Evolutionary conservation across 2,329 filamentous ascomycete species (phyloP), one percentile per base, ranked within the genome.

Genomic region (Nectriaceae sp.): DNA sequence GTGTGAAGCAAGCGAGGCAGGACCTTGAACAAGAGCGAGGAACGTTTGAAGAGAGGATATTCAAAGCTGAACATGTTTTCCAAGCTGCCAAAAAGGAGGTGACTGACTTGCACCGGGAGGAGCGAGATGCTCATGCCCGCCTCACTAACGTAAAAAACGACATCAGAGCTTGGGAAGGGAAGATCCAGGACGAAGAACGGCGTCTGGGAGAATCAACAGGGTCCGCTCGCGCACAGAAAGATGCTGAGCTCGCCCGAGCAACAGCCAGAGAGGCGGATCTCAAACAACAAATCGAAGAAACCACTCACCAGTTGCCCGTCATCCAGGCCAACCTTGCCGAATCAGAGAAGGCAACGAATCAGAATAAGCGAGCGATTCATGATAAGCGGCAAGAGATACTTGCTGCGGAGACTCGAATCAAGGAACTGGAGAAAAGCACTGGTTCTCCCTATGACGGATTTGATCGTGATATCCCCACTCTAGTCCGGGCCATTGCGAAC

Each of bases 191-290:
- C 4, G 85, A 89, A 63, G 74, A 80, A 56, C 66, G 72, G 40
- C 83, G 85, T 4, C 76, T 96, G 6, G 77, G 82, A 37, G 79
- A 84, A 38, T 79, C 83, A 3, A 86, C 88, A 57, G 89, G 90
- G 31, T 88, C 87, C 21, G 82, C 81, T 20, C 83, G 88, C 61
- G 75, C 80, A 8, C 74, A 78, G 53, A 89, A 84, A 60, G 72
- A 81, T 16, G 83, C 83, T 11, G 80, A 84, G 59, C 63, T 75
- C 20, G 52, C 59, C 4, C 56, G 65, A 19, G 63, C 67, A 18
- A 52, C 48, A 4, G 57, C 55, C 2, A 54, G 53, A 21, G 67
- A 70, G 38, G 54, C 54, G 38, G 43, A 51, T 2, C 33, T 70
- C 8, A 53, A 58, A 18, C 54, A 64, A 6, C 53, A 62, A 15